Base-by-base conservation (phyloP, 2,329 filamentous ascomycete genomes). In the Penicillium oxalicum region DNA sequence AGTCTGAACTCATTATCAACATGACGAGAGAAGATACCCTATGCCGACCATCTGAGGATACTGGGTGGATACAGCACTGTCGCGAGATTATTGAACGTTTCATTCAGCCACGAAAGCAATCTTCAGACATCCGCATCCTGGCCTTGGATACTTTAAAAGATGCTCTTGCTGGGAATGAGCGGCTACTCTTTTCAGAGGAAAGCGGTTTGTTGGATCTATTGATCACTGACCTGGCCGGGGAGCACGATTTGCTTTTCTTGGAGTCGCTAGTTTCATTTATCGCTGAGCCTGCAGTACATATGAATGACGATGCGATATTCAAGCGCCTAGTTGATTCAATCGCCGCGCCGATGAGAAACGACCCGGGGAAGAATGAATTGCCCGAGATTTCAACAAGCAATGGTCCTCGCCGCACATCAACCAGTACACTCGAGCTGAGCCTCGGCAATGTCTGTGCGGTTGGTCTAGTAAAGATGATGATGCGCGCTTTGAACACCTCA, bases 391-490 rank as follows among this genome's bases (percentile, higher is more conserved):
- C 64, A 32, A 49, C 66, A 11, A 50, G 52, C 5, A 48, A 60
- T 28, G 52, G 59, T 39, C 60, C 63, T 11, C 66, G 65, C 13
- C 64, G 64, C 11, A 61, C 56, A 26, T 65, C 67, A 8, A 61
- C 58, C 13, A 65, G 59, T 50, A 55, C 65, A 5, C 42, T 63
- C 29, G 63, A 67, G 43, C 55, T 61, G 24, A 69, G 64, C 32
- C 51, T 70, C 44, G 66, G 64, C 25, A 88, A 89, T 56, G 81
- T 91, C 37, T 83, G 88, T 40, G 79, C 84, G 0, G 80, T 77
- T 48, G 86, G 84, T 2, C 82, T 88, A 49, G 82, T 89, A 37
- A 81, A 79, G 53, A 83, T 94, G 44, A 95, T 95, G 65, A 79
- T 91, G 55, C 79, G 82, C 44, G 81, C 82, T 9, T 81, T 94